Base-by-base conservation (phyloP, 2,329 filamentous ascomycete species). In the Ascochyta fabae region DNA sequence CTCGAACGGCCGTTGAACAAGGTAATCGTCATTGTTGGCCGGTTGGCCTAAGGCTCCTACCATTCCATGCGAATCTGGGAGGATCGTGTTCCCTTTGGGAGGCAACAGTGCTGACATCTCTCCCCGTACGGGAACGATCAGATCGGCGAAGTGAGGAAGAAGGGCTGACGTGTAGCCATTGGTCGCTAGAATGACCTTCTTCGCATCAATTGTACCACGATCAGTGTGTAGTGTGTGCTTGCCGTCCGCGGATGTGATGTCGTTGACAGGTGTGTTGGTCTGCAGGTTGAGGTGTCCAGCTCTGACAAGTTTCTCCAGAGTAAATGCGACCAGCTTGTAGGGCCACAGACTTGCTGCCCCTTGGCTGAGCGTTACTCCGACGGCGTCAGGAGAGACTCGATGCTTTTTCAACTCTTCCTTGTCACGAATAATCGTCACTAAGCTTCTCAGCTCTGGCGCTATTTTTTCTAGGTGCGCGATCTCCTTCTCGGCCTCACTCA, bases 101-200 rank as follows among this genome's bases (percentile, higher is more conserved):
- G 88, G 88, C 3, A 81, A 66, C 19, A 93, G 80, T 0, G 88
- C 84, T 38, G 83, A 84, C 77, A 93, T 86, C 68, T 93, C 87
- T 1, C 90, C 92, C 23, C 90, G 81, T 2, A 90, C 87, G 0
- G 93, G 93, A 2, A 93, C 85, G 59, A 96, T 89, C 8, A 92
- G 80, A 60, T 87, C 85, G 8, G 84, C 80, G 64, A 94, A 88
- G 31, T 78, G 70, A 0, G 90, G 90, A 1, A 94, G 77, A 4
- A 96, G 80, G 57, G 87, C 83, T 1, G 90, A 91, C 0, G 91
- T 93, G 74, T 96, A 96, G 3, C 81, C 93, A 69, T 96, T 96
- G 0, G 89, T 94, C 4, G 91, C 89, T 15, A 96, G 82, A 16
- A 96, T 81, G 19, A 96, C 84, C 31, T 84, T 81, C 12, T 79